Evolutionary conservation across 2,329 filamentous ascomycete species (phyloP), one percentile per base, ranked within the genome.

Genomic region (Cercospora beticola): DNA sequence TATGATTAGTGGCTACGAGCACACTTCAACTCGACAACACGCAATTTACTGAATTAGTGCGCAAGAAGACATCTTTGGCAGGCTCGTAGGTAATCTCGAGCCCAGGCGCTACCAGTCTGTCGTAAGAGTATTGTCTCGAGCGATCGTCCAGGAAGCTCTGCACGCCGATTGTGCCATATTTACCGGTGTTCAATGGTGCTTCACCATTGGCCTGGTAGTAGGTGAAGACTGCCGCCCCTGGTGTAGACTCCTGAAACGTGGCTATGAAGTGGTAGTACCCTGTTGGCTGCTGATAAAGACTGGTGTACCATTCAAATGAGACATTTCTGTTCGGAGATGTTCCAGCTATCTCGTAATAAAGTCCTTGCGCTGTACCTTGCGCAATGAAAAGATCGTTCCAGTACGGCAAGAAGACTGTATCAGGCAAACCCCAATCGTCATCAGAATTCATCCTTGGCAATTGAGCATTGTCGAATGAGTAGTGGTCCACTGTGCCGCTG

Each of bases 361-460:
- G 68, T 16, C 73, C 72, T 21, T 74, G 68, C 2, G 65, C 36
- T 5, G 69, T 70, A 56, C 68, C 67, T 23, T 64, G 58, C 36
- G 64, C 62, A 8, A 75, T 65, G 58, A 70, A 70, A 3, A 72
- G 66, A 56, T 75, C 74, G 23, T 73, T 67, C 72, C 71, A 74
- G 64, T 70, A 73, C 1, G 72, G 68, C n/a, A 68, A 33, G 28
- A 64, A 67, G 33, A 36, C 64, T 26, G 59, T 68, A 33, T 66
- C 64, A 26, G 64, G 64, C 5, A 66, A 57, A 16, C 64, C 58
- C 23, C 28, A 61, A n/a, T 60, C 64, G 18, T 64, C 62, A 33
- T 64, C 30, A 21, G 46, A 33, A 21, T 64, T 64, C 49, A 64
- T 57, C 33, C 62, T 36, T n/a, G 64, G 64, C 14, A 66, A 36